A percentile compares a stretch with the other conserved stretches of the same genome.
Conservation (phyloP, 2,329 filamentous ascomycete genomes). For the Penicillium sp. region DNA sequence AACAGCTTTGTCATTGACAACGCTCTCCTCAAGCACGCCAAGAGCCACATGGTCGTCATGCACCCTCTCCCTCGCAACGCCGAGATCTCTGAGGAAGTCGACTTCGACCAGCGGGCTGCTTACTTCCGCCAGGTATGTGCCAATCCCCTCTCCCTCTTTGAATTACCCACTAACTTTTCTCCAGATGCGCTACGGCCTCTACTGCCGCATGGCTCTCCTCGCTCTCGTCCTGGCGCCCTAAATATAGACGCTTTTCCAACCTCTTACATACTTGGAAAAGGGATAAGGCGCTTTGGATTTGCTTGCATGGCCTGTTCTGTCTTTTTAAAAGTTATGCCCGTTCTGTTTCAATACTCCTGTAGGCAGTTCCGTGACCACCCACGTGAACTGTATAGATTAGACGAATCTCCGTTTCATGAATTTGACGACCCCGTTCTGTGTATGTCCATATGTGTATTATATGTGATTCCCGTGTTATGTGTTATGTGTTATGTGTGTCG, state of each 20-base stretch:
- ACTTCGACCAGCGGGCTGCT: constrained; percentile 93
- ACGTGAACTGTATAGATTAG: constrained; percentile 37
- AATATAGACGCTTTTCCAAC: constrained; percentile 27
- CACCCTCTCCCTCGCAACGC: constrained; percentile 92
- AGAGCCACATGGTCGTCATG: constrained; percentile 90
- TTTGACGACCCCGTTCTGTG: constrained; percentile 26
- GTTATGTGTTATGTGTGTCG: constrained; percentile 16
- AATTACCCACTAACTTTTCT: constrained; percentile 43
- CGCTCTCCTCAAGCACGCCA: constrained; percentile 83
- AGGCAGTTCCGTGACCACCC: constrained; percentile 31
- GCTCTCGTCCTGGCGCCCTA: constrained; percentile 79
- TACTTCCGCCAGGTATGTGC: constrained; percentile 96
- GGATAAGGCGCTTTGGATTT: constrained; percentile 22
- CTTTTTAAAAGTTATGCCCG: constrained; percentile 34
- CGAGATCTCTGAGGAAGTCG: constrained; percentile 93
- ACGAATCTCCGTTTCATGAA: constrained; percentile 39
- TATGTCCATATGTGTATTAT: constrained; percentile 25
- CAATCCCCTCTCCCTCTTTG: background rate
- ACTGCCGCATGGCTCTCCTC: constrained; percentile 95
- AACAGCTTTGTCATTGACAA: constrained; percentile 89
- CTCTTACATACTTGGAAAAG: constrained; percentile 19
- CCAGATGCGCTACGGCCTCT: constrained; percentile 96
- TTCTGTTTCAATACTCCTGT: constrained; percentile 33
- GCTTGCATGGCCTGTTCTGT: constrained; percentile 22
- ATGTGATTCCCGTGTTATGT: constrained; percentile 28